Conservation (phyloP, 225 moss, liverwort and hornwort species). For the Marchantia paleacea region DNA sequence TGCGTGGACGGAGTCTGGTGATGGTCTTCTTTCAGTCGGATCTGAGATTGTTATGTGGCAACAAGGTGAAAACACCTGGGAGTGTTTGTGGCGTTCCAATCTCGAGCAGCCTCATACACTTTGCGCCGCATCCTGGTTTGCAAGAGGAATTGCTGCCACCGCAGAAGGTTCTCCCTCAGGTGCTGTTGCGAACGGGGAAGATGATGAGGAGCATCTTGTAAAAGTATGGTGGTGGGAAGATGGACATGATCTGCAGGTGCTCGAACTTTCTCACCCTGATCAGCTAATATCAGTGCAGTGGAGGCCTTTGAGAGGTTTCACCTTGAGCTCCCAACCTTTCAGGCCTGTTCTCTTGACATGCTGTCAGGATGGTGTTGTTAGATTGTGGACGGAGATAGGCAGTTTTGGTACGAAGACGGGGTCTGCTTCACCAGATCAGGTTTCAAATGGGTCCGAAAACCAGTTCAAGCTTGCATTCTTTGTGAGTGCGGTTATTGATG, state of each 20-base stretch:
- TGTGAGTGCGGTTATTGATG: slow-evolving; percentile 83
- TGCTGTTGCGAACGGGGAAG: slow-evolving; percentile 20
- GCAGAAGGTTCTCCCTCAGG: slow-evolving; percentile 43
- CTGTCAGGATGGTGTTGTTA: slow-evolving; percentile 77
- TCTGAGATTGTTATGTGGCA: slow-evolving; percentile 81
- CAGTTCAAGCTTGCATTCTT: slow-evolving; percentile 71
- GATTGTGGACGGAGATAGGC: slow-evolving; percentile 91
- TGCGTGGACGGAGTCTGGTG: slow-evolving; percentile 93
- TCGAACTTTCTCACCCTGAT: slow-evolving; percentile 72
- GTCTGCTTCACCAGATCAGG: slow-evolving; percentile 4
- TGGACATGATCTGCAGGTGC: slow-evolving; percentile 60
- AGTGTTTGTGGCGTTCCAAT: slow-evolving; percentile 69
- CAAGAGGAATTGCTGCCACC: slow-evolving; percentile 69
- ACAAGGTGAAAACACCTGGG: slow-evolving; percentile 48
- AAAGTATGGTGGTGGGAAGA: slow-evolving; percentile 91
- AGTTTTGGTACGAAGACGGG: slow-evolving; percentile 28
- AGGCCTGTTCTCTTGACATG: slow-evolving; percentile 81
- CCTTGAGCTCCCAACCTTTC: slow-evolving; percentile 55
- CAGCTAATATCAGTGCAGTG: slow-evolving; percentile 76
- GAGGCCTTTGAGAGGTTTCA: slow-evolving; percentile 77
- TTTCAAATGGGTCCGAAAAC: slow-evolving; percentile 30
- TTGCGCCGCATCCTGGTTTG: slow-evolving; percentile 77
- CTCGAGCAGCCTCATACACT: slow-evolving; percentile 62
- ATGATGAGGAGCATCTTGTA: slow-evolving; percentile 33
- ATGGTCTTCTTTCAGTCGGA: slow-evolving; percentile 83